Evolutionary conservation across 805 yeast genomes (phyloP).

Genomic region (Pichia phayaonensis): DNA sequence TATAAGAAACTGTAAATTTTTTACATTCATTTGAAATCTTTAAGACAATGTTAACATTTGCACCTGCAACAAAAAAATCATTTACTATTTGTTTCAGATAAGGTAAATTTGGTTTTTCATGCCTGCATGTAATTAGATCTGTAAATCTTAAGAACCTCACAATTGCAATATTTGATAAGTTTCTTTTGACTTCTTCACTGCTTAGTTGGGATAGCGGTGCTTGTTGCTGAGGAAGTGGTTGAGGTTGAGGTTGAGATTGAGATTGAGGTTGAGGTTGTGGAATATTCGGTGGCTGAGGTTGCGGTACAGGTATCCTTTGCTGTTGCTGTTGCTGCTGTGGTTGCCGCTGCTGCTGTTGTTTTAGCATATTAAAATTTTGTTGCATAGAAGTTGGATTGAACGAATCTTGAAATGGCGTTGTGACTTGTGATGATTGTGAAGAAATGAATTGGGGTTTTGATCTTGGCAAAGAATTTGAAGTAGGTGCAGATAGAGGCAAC

Average conservation of each 20-base stretch:
- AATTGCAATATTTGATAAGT: slow-evolving; percentile 42
- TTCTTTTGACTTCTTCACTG: slow-evolving; percentile 22
- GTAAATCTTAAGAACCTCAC: slow-evolving; percentile 43
- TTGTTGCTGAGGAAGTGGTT: slow-evolving; percentile 8
- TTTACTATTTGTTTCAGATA: slow-evolving; percentile 44
- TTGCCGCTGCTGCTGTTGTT: not conserved
- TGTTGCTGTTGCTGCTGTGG: not conserved
- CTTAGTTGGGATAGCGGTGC: slow-evolving; percentile 5
- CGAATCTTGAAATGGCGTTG: slow-evolving; percentile 5
- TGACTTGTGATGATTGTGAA: slow-evolving; percentile 5
- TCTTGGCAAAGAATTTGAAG: not conserved
- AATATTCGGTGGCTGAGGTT: slow-evolving; percentile 12
- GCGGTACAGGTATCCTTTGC: slow-evolving; percentile 8
- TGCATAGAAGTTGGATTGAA: not conserved
- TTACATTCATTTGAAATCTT: slow-evolving; percentile 39
- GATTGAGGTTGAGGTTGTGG: slow-evolving; percentile 15
- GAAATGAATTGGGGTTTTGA: not conserved
- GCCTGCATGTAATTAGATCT: slow-evolving; percentile 31
- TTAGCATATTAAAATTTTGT: not conserved
- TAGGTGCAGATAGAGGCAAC: not conserved
- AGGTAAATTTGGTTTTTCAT: slow-evolving; percentile 35
- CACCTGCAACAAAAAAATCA: slow-evolving; percentile 47
- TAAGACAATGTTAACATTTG: slow-evolving; percentile 40
- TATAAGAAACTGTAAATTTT: slow-evolving; percentile 56
- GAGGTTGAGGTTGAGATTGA: no score